These are phyloP conservation scores for Pseudocercospora macadamiae DNA, from an alignment of 2,329 filamentous ascomycete genomes.

Conservation along the genomic window DNA sequence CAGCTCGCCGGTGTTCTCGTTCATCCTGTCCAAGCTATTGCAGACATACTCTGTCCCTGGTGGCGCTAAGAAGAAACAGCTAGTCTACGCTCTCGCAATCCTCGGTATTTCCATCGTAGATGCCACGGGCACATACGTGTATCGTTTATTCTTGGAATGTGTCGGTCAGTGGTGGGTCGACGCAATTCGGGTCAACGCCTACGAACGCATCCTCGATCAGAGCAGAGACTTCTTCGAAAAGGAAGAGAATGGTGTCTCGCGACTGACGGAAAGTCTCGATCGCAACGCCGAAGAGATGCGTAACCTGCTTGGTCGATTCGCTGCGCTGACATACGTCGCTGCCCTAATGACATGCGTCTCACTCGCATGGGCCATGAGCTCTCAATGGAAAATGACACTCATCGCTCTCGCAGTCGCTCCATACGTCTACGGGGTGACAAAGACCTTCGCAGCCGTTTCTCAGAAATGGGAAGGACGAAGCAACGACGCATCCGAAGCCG, in stretches of 20 bases:
- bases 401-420: conserved; percentile 72
- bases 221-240: conserved; percentile 78
- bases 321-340: conserved; percentile 69
- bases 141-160: conserved; percentile 72
- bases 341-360: conserved; percentile 69
- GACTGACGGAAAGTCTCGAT: conserved; percentile 73
- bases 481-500: conserved; percentile 63
- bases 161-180: conserved; percentile 79
- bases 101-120: conserved; percentile 70
- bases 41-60: conserved; percentile 65
- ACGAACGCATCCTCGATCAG: conserved; percentile 73
- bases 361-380: conserved; percentile 71
- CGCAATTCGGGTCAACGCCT: conserved; percentile 66
- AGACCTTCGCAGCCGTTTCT: conserved; percentile 66
- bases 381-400: conserved; percentile 80
- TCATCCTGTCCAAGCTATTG: conserved; percentile 72
- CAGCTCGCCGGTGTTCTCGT: conserved; percentile 75
- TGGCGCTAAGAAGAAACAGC: conserved; percentile 48
- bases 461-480: conserved; percentile 72
- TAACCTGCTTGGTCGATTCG: conserved; percentile 77
- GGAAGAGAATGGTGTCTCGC: conserved; percentile 64
- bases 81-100: conserved; percentile 71
- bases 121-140: conserved; percentile 64
- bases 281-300: conserved; percentile 85
- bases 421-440: conserved; percentile 67